These are phyloP conservation scores for Dioscorea zingiberensis DNA, from an alignment of 106 monocot genomes.

Conservation along the genomic window DNA sequence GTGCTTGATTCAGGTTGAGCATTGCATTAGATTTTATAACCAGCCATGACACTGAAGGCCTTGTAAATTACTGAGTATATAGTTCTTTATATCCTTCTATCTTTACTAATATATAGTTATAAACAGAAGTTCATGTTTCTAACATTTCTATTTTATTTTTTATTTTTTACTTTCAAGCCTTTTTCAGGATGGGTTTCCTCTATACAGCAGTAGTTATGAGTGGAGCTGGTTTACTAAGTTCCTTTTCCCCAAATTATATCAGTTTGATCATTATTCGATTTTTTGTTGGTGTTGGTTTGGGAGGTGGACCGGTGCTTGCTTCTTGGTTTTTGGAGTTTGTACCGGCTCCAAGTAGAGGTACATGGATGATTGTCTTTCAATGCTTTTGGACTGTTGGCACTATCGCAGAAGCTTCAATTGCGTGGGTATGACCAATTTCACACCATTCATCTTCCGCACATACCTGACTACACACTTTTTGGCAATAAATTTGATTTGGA, in stretches of 20 bases:
- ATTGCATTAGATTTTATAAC: no score
- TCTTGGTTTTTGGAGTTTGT: constrained; percentile 90
- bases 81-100: no score
- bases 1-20: no score
- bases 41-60: no score
- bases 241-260: constrained; percentile 48
- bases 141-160: no score
- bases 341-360: constrained; percentile 63
- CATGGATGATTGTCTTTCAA: constrained; percentile 67
- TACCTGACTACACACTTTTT: no score
- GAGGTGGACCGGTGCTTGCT: constrained; percentile 69
- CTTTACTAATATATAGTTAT: no score
- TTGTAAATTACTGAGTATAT: no score
- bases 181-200: constrained; percentile 64
- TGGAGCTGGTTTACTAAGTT: constrained; percentile 44
- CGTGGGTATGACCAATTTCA: constrained; percentile 42
- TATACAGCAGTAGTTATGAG: constrained; percentile 59
- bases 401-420: constrained; percentile 57
- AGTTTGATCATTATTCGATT: constrained; percentile 42
- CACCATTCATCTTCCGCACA: background rate
- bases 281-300: constrained; percentile 64
- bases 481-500: no score
- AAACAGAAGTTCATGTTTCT: no score
- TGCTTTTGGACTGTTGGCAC: constrained; percentile 57
- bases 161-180: background rate